phyloP scores from a whole-genome alignment of 1,284 basidiomycete genomes.

The Malassezia yamatoensis region DNA sequence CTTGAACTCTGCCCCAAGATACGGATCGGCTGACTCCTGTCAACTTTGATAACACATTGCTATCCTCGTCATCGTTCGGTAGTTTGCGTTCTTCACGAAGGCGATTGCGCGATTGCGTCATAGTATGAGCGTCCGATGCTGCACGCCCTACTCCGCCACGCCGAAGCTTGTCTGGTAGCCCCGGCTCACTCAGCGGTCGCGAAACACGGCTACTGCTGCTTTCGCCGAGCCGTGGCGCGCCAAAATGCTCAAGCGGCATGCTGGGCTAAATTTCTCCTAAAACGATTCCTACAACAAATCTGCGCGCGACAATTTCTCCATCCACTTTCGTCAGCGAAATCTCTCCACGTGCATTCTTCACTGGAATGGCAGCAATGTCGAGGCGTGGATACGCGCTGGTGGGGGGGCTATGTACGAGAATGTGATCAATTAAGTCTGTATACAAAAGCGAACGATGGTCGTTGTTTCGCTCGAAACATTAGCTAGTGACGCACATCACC shows the following conservation, averaged over 20 bases:
- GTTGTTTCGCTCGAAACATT: too few relatives aligned
- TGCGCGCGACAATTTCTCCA: too few relatives aligned
- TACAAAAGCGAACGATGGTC: too few relatives aligned
- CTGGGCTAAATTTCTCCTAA: too few relatives aligned
- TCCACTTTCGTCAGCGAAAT: too few relatives aligned
- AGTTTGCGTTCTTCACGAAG: neutral
- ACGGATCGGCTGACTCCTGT: slow-evolving; percentile 16
- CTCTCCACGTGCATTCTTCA: too few relatives aligned
- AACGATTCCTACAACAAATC: too few relatives aligned
- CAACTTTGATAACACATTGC: slow-evolving; percentile 12
- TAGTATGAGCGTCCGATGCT: neutral
- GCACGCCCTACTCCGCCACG: neutral
- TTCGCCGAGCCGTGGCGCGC: neutral
- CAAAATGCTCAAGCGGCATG: slow-evolving; percentile 9
- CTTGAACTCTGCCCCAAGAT: slow-evolving; percentile 12
- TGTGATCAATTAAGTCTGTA: too few relatives aligned
- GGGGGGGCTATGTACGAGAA: too few relatives aligned
- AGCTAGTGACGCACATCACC: too few relatives aligned
- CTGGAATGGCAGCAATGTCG: too few relatives aligned
- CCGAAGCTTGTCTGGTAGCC: neutral
- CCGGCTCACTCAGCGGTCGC: neutral
- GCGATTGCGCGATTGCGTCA: neutral
- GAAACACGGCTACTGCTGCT: neutral
- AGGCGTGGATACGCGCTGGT: too few relatives aligned
- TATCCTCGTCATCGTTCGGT: neutral